Conservation (phyloP, 2,329 filamentous ascomycete genomes). For the Parascedosporium putredinis region DNA sequence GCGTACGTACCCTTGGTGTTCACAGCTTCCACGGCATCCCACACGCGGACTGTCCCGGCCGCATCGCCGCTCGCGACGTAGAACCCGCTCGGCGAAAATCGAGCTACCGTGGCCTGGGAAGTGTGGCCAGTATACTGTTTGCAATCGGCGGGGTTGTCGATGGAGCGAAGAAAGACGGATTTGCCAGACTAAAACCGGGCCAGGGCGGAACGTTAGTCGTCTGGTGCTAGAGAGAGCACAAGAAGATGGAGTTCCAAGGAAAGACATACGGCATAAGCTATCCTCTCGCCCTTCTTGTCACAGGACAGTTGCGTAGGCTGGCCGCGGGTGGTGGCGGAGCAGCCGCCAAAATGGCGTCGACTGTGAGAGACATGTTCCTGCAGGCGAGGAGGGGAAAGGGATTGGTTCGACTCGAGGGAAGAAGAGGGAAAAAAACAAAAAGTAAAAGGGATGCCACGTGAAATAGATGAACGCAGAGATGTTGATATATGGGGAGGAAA, state of each 20-base stretch:
- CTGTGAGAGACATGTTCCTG: slow-evolving; percentile 41
- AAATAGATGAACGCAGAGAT: no score
- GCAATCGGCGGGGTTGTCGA: slow-evolving; percentile 75
- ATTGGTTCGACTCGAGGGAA: not conserved
- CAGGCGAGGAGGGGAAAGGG: not conserved
- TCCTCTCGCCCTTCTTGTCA: slow-evolving; percentile 79
- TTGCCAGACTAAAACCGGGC: slow-evolving; percentile 84
- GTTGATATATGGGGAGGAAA: no score
- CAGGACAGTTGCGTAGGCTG: slow-evolving; percentile 81
- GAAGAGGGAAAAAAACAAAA: not conserved
- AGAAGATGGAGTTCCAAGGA: slow-evolving; percentile 10
- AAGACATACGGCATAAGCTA: slow-evolving; percentile 88
- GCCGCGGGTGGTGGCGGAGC: slow-evolving; percentile 70
- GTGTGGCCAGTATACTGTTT: slow-evolving; percentile 93
- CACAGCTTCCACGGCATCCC: slow-evolving; percentile 78
- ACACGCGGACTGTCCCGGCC: slow-evolving; percentile 75
- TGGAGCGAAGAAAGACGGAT: slow-evolving; percentile 89
- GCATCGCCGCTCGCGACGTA: slow-evolving; percentile 89
- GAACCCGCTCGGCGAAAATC: slow-evolving; percentile 88
- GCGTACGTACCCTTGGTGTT: slow-evolving; percentile 58
- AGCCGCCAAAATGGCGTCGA: slow-evolving; percentile 70
- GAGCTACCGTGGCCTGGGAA: slow-evolving; percentile 77
- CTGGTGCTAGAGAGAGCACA: not conserved
- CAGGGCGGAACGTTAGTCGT: not conserved
- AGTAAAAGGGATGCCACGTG: not conserved